These are phyloP conservation scores for Candida pini DNA, from an alignment of 805 yeast species.

Conservation along the genomic window DNA sequence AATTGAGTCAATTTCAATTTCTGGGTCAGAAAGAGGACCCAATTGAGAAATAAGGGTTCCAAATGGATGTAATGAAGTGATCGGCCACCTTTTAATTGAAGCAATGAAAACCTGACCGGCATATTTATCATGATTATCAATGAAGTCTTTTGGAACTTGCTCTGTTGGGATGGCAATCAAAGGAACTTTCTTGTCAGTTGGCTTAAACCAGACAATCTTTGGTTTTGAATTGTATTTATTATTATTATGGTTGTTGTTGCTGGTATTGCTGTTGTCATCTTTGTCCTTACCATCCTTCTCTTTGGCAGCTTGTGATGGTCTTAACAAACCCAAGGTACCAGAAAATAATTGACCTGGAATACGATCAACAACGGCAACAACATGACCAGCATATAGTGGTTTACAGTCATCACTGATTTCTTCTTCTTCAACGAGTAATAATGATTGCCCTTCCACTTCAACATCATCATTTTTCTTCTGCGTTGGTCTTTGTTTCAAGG, in stretches of 20 bases:
- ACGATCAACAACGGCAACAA: slow-evolving; percentile 95
- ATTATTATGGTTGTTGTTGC: slow-evolving; percentile 35
- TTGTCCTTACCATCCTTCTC: slow-evolving; percentile 53
- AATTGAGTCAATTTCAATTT: slow-evolving; percentile 81
- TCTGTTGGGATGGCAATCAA: slow-evolving; percentile 97
- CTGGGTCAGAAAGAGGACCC: slow-evolving; percentile 72
- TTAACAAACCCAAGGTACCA: slow-evolving; percentile 86
- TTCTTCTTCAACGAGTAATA: slow-evolving; percentile 88
- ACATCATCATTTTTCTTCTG: slow-evolving; percentile 98
- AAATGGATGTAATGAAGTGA: slow-evolving; percentile 95
- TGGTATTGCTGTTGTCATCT: slow-evolving; percentile 26
- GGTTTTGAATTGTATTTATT: slow-evolving; percentile 44
- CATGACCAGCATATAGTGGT: slow-evolving; percentile 96
- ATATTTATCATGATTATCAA: slow-evolving; percentile 83
- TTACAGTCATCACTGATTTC: slow-evolving; percentile 88
- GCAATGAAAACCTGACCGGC: slow-evolving; percentile 84
- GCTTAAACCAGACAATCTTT: slow-evolving; percentile 98
- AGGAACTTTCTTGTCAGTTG: slow-evolving; percentile 97
- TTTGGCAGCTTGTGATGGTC: slow-evolving; percentile 92
- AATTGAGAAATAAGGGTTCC: slow-evolving; percentile 87
- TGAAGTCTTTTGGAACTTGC: slow-evolving; percentile 94
- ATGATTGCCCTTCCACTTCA: slow-evolving; percentile 96
- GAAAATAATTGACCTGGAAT: slow-evolving; percentile 95
- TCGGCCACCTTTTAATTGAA: slow-evolving; percentile 97
- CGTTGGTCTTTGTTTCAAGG: slow-evolving; percentile 90